Evolutionary conservation across 2,329 filamentous ascomycete genomes (phyloP).

Genomic region (Colletotrichum tanaceti): DNA sequence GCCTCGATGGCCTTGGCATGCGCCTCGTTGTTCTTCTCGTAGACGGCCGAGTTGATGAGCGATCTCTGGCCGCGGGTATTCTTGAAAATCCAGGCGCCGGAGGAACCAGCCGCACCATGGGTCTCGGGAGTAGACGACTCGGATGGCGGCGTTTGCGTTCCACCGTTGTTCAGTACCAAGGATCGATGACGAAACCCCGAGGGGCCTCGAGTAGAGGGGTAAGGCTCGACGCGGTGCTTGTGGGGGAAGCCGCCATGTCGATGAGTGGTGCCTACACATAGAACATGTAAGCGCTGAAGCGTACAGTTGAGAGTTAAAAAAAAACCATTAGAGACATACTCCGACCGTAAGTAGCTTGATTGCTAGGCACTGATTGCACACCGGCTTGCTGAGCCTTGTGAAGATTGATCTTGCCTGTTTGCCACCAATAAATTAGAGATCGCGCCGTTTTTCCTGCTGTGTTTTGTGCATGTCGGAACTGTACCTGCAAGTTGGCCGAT

Average conservation of each 20-base stretch:
- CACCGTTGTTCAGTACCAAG: constrained; percentile 69
- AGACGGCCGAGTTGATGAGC: constrained; percentile 83
- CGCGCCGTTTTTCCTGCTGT: constrained; percentile 39
- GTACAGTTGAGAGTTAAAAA: neutral
- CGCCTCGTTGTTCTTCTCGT: constrained; percentile 77
- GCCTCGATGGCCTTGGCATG: constrained; percentile 79
- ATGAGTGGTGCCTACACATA: constrained; percentile 51
- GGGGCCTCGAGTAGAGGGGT: constrained; percentile 48
- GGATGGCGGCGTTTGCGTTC: constrained; percentile 45
- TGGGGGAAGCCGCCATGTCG: constrained; percentile 47
- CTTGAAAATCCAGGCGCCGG: constrained; percentile 74
- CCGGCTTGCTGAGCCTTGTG: constrained; percentile 74
- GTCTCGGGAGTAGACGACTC: constrained; percentile 42
- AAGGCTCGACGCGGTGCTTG: constrained; percentile 42
- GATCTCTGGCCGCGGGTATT: constrained; percentile 79
- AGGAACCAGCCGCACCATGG: constrained; percentile 51
- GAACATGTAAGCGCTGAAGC: constrained; percentile 20
- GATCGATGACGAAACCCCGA: constrained; percentile 57
- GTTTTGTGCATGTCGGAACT: neutral
- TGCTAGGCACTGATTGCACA: constrained; percentile 46
- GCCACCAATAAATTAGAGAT: constrained; percentile 28
- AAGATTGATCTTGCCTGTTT: constrained; percentile 80
- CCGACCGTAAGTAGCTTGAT: constrained; percentile 48
- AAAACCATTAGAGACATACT: constrained; percentile 48
- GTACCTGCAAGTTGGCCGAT: constrained; percentile 65